These are phyloP conservation scores for Xylariaceae sp. DNA, from an alignment of 2,329 filamentous ascomycete species.

Conservation along the genomic window DNA sequence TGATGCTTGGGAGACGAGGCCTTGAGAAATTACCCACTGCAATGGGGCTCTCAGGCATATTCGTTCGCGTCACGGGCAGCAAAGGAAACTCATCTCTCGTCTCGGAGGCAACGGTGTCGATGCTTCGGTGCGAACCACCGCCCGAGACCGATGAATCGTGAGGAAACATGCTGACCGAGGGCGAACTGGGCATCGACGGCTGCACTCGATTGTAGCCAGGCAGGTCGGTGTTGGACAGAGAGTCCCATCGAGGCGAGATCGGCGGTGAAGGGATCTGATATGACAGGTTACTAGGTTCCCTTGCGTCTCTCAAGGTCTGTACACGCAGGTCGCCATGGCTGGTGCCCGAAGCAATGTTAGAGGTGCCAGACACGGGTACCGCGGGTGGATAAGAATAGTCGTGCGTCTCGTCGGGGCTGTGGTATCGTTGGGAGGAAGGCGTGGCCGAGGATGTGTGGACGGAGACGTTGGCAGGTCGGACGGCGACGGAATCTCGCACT, in stretches of 20 bases:
- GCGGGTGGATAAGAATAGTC: slow-evolving; percentile 15
- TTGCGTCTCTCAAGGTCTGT: slow-evolving; percentile 1
- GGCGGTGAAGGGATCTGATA: slow-evolving; percentile 18
- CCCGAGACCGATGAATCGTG: slow-evolving; percentile 17
- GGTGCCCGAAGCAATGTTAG: slow-evolving; percentile 6
- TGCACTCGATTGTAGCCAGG: slow-evolving; percentile 25
- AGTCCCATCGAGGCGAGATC: slow-evolving; percentile 45
- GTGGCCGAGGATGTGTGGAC: slow-evolving; percentile 8
- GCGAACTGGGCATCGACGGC: slow-evolving; percentile 21
- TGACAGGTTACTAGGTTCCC: slow-evolving; percentile 12
- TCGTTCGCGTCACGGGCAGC: slow-evolving; percentile 24
- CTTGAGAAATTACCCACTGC: slow-evolving; percentile 57
- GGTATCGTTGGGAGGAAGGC: slow-evolving; percentile 6
- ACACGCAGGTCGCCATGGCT: slow-evolving; percentile 7
- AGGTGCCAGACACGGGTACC: slow-evolving; percentile 12
- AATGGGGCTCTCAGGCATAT: slow-evolving; percentile 32
- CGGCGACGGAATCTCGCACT: slow-evolving; percentile 17
- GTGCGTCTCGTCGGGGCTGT: slow-evolving; percentile 8
- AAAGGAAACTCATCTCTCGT: slow-evolving; percentile 25
- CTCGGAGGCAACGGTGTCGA: slow-evolving; percentile 20
- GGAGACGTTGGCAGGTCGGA: slow-evolving; percentile 10
- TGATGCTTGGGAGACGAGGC: slow-evolving; percentile 52
- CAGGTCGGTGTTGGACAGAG: slow-evolving; percentile 29
- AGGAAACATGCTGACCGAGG: slow-evolving; percentile 15
- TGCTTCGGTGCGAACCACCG: slow-evolving; percentile 18